Conservation (phyloP, 2,329 filamentous ascomycete genomes). For the Calonectria hongkongensis region DNA sequence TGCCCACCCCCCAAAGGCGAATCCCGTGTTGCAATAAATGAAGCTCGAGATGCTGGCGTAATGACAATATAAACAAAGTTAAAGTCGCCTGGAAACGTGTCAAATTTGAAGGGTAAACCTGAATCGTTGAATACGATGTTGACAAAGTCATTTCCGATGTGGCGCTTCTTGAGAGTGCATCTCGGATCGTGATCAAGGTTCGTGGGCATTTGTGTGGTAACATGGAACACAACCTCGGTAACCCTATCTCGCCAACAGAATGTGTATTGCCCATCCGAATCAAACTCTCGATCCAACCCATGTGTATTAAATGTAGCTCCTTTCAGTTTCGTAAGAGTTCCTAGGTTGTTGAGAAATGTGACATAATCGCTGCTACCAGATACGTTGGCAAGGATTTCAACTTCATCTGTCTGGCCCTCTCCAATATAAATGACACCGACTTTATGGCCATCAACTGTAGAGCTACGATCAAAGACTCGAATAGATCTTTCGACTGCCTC, state of each 20-base stretch:
- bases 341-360: conserved; percentile 87
- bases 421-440: conserved; percentile 96
- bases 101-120: conserved; percentile 89
- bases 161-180: conserved; percentile 90
- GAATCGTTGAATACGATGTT: conserved; percentile 99
- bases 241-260: conserved; percentile 97
- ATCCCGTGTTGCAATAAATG: conserved; percentile 80
- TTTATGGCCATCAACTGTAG: conserved; percentile 95
- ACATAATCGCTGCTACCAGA: conserved; percentile 92
- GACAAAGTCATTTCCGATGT: conserved; percentile 98
- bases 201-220: conserved; percentile 98
- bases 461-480: conserved; percentile 87
- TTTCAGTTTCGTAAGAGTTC: conserved; percentile 86
- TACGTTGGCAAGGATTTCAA: conserved; percentile 90
- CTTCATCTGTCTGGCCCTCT: conserved; percentile 87
- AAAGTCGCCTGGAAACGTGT: conserved; percentile 95
- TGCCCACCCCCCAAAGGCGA: conserved; percentile 59
- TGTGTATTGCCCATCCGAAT: conserved; percentile 89
- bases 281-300: conserved; percentile 86
- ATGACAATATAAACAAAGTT: conserved; percentile 99
- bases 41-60: conserved; percentile 87
- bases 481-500: conserved; percentile 85
- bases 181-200: conserved; percentile 84
- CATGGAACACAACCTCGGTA: conserved; percentile 95
- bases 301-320: conserved; percentile 94